Conservation (phyloP, 768 basidiomycete species). For the Rickenella mellea region DNA sequence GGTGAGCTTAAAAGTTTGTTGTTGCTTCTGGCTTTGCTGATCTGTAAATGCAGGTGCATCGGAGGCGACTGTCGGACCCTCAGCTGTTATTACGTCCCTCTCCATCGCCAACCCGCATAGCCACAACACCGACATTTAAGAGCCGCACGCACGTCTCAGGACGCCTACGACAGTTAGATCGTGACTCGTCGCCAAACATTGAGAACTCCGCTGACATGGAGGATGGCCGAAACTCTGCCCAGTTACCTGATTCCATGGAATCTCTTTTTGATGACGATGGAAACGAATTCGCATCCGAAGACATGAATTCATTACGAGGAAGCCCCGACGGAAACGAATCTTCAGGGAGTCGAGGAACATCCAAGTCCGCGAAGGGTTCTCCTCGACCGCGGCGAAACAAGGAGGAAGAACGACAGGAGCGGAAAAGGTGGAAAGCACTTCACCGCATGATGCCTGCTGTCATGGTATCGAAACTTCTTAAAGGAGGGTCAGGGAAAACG, state of each 20-base stretch:
- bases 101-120: too few species aligned
- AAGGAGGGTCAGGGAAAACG: constrained; percentile 11
- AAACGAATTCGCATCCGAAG: not conserved
- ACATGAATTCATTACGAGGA: constrained; percentile 9
- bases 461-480: constrained; percentile 33
- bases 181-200: too few species aligned
- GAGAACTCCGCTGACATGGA: too few species aligned
- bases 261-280: not conserved
- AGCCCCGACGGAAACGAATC: constrained; percentile 10
- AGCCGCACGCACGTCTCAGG: too few species aligned
- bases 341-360: constrained; percentile 12
- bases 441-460: constrained; percentile 44
- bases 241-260: not conserved
- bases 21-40: too few species aligned
- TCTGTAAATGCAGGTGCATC: too few species aligned
- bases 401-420: constrained; percentile 6
- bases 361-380: constrained; percentile 18
- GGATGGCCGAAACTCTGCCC: not conserved
- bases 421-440: constrained; percentile 29
- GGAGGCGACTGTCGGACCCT: too few species aligned
- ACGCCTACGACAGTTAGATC: too few species aligned
- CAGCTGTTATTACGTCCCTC: too few species aligned
- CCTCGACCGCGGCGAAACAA: too few species aligned
- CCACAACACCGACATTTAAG: too few species aligned
- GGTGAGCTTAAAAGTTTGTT: too few species aligned